Conservation (phyloP, 768 basidiomycete genomes). For the Leccinum pellstonianum region DNA sequence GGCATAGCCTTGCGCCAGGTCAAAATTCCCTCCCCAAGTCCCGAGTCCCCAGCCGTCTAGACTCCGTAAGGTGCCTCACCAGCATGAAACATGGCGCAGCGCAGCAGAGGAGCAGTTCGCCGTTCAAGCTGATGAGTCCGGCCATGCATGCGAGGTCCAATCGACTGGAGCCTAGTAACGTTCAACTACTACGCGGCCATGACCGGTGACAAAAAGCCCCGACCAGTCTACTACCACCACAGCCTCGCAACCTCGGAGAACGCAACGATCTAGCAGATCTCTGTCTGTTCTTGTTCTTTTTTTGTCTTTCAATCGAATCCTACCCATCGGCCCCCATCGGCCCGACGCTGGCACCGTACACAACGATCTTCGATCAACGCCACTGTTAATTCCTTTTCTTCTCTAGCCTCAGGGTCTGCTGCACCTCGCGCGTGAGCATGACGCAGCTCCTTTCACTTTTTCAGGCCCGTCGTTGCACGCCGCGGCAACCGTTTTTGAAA, state of each 20-base stretch:
- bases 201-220: too few species aligned
- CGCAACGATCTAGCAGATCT: too few species aligned
- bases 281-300: not conserved
- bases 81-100: not conserved
- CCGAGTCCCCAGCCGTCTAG: not conserved
- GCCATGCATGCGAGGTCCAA: not conserved
- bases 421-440: not conserved
- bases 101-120: not conserved
- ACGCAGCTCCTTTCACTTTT: too few species aligned
- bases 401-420: not conserved
- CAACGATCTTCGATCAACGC: not conserved
- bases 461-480: too few species aligned
- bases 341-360: not conserved
- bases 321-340: not conserved
- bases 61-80: not conserved
- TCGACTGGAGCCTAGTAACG: not conserved
- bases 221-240: too few species aligned
- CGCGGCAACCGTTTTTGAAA: not conserved
- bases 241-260: too few species aligned
- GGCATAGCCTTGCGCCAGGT: not conserved
- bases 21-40: not conserved
- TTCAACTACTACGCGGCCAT: not conserved
- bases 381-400: not conserved
- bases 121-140: not conserved
- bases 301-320: not conserved